A percentile compares a stretch with the other conserved stretches of the same genome.
phyloP scores from a whole-genome alignment of 495 filamentous ascomycete genomes.

The Aspergillus sclerotioniger region DNA sequence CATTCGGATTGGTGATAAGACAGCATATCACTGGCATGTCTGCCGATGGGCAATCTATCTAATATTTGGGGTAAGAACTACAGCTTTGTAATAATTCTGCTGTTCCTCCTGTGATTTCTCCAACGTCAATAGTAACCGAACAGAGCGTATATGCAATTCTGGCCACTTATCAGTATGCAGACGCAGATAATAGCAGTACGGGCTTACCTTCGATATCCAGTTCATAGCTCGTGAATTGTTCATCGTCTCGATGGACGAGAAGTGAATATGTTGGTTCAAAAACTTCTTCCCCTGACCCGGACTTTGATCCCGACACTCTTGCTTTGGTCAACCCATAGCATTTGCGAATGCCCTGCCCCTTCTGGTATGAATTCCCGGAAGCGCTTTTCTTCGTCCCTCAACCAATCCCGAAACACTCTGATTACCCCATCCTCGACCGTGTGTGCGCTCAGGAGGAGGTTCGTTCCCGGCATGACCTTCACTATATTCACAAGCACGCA shows the following conservation, averaged over 20 bases:
- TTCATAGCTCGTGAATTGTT: slow-evolving; percentile 52
- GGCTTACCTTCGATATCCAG: slow-evolving; percentile 58
- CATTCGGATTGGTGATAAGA: too few relatives aligned
- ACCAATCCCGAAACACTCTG: slow-evolving; percentile 68
- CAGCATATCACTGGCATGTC: too few relatives aligned
- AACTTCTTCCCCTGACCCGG: slow-evolving; percentile 44
- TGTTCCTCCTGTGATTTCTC: slow-evolving; percentile 58
- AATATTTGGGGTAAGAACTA: slow-evolving; percentile 29
- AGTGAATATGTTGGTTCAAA: slow-evolving; percentile 28
- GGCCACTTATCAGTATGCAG: not conserved
- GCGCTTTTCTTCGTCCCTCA: slow-evolving; percentile 42
- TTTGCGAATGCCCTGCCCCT: slow-evolving; percentile 14
- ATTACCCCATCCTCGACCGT: slow-evolving; percentile 63
- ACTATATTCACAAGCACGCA: slow-evolving; percentile 65
- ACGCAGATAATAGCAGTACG: not conserved
- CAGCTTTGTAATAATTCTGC: slow-evolving; percentile 53
- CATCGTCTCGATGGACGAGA: slow-evolving; percentile 53
- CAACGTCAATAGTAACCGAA: slow-evolving; percentile 54
- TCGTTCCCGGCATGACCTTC: slow-evolving; percentile 55
- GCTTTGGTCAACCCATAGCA: slow-evolving; percentile 58
- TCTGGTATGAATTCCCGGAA: not conserved
- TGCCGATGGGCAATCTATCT: slow-evolving; percentile 1
- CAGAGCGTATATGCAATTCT: slow-evolving; percentile 63
- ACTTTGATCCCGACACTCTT: slow-evolving; percentile 59
- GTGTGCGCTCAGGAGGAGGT: slow-evolving; percentile 57